Evolutionary conservation across 257 asterid genomes (phyloP).

Genomic region (Nicotiana knightiana): DNA sequence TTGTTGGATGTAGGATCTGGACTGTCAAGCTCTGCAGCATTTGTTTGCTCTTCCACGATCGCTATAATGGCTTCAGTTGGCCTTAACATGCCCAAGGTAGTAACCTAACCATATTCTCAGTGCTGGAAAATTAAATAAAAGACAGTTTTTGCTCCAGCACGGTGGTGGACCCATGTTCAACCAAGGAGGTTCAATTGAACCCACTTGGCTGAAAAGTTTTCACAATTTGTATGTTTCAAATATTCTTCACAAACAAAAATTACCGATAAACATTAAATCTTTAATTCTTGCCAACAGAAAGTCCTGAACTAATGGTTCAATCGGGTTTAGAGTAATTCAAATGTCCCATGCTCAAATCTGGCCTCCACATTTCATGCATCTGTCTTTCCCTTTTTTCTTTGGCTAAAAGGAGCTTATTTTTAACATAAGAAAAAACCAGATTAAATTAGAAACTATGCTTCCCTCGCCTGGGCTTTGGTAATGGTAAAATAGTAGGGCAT

Average conservation of each 20-base stretch:
- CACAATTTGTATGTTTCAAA: too few relatives aligned
- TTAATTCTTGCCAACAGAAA: too few relatives aligned
- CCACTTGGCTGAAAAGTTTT: neutral
- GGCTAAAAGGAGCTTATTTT: neutral
- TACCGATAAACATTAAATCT: neutral
- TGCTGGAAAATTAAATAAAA: neutral
- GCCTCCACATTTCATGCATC: neutral
- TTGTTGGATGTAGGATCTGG: slow-evolving; percentile 66
- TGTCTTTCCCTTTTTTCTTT: neutral
- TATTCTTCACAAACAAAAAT: too few relatives aligned
- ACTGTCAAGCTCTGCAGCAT: slow-evolving; percentile 96
- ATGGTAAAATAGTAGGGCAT: neutral
- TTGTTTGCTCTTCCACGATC: slow-evolving; percentile 93
- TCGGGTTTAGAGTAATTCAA: neutral
- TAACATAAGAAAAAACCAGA: neutral
- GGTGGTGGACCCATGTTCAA: neutral
- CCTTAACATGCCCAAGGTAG: slow-evolving; percentile 60
- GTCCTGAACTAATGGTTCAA: too few relatives aligned
- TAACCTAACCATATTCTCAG: neutral
- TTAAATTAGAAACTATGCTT: too few relatives aligned
- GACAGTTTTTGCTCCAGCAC: neutral
- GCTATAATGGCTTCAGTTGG: slow-evolving; percentile 86
- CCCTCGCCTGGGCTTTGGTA: neutral
- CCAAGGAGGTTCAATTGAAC: neutral
- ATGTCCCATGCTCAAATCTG: neutral